phyloP scores from a whole-genome alignment of 1,139 yeast species.

The Pichia sp. region DNA sequence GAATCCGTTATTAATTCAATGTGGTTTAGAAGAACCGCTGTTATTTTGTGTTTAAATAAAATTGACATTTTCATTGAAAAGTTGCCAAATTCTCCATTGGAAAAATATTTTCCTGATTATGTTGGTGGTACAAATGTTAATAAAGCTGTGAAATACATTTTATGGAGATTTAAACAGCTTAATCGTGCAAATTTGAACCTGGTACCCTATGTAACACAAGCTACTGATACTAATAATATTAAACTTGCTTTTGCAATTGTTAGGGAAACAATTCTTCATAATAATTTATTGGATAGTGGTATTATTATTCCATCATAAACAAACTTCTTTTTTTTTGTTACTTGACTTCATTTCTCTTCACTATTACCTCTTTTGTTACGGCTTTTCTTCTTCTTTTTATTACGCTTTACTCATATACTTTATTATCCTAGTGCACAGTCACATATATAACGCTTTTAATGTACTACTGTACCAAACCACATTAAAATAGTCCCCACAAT shows the following conservation, averaged over 20 bases:
- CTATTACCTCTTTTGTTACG: no score
- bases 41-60: conserved; percentile 80
- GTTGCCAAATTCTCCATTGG: conserved; percentile 74
- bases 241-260: conserved; percentile 88
- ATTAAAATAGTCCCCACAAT: no score
- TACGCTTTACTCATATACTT: no score
- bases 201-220: conserved; percentile 90
- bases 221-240: conserved; percentile 87
- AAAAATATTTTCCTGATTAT: conserved; percentile 81
- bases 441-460: no score
- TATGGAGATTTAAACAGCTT: conserved; percentile 85
- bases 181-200: conserved; percentile 77
- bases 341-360: no score
- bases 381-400: no score
- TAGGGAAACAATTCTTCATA: conserved; percentile 81
- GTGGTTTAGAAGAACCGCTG: conserved; percentile 85
- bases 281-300: conserved; percentile 80
- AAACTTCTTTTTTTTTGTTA: background rate
- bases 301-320: conserved; percentile 39
- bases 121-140: conserved; percentile 83
- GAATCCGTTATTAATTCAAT: conserved; percentile 91
- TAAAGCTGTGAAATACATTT: conserved; percentile 89
- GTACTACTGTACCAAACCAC: no score
- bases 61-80: conserved; percentile 87
- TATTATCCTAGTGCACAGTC: no score